Base-by-base conservation (phyloP, 768 basidiomycete species). In the Epithele typhae region DNA sequence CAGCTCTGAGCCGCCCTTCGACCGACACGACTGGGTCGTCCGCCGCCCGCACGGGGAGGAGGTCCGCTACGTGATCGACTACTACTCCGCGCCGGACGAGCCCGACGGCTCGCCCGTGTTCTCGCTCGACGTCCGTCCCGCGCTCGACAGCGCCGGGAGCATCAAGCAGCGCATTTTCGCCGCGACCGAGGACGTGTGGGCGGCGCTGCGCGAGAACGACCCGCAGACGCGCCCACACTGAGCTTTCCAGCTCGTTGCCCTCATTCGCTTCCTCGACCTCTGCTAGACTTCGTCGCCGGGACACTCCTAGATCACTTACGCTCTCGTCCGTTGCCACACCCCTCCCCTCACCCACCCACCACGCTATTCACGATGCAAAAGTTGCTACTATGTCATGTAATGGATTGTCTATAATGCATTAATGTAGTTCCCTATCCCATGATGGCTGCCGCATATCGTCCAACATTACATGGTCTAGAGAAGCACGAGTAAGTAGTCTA, bases 61-160 rank as follows among this genome's bases (percentile, higher is more conserved):
- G 66, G 84, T 92, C 42, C 87, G 91, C 62, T 95, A 99, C 66
- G 88, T 99, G 38, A 98, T 99, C 58, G 96, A 99, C 71, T 99
- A 99, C 68, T 98, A 98, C 67, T 88, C 90, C 38, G 92, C 92
- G 0, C 91, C 94, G 1, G 81, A 87, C 2, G 84, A 94, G 45
- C 74, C 81, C 7, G 87, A 96, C 55, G 95, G 95, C 7, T 88
- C 87, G 37, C 96, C 96, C 15, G 93, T 94, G 5, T 98, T 98
- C 68, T 85, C 85, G 7, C 76, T 99, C 22, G 96, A 99, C 62
- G 95, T 98, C 9, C 82, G 95, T 14, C 95, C 96, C 0, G 96
- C 96, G 0, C 67, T 99, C 43, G 96, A 98, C 67, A 87, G 76
- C 58, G 71, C 92, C 25, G 76, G 75, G 18, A 91, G 90, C 59